Evolutionary conservation across 805 yeast species (phyloP), one percentile per base, ranked within the genome.

Genomic region (Candida silvatica): DNA sequence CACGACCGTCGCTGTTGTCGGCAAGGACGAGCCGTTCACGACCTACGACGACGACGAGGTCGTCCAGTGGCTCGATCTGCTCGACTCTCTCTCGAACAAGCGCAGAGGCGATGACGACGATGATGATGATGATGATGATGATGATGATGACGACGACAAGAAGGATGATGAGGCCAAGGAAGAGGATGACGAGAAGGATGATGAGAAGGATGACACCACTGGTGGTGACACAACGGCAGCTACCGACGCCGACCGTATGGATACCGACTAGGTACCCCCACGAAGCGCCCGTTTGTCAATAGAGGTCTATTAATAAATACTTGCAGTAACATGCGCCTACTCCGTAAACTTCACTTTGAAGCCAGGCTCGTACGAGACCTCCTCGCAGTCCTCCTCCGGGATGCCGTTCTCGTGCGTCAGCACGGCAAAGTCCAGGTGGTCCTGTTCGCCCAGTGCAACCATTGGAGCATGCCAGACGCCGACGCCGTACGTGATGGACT

Each of bases 381-480:
- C 97, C 52, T 82, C 80, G 48, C 92, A 80, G 48, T 87, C 95
- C 44, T 82, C 94, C 2, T 72, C 71, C 1, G 77, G 65, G 5
- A 82, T 77, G 1, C 85, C 90, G 44, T 83, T 84, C 48, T 88
- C 97, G 51, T 81, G 81, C 22, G 85, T 79, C 35, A 87, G 61
- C n/a, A 90, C 97, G 3, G 85, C 88, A 59, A 88, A 90, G 50
- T 90, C 95, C 11, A 79, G 59, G 25, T 48, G 41, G 4, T 34
- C 41, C 4, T 62, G 61, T 18, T 71, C 74, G 23, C 77, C 80
- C 7, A 86, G 55, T 2, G 85, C 90, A 17, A 90, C 80, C 97
- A 88, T 88, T 3, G 97, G 97, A 0, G 97, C 95, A 54, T 88
- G 97, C 97, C 97, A 88, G 4, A 80, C 73, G 1, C 81, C 85